Conservation (phyloP, 2,329 filamentous ascomycete species). For the Xylaria sp. region DNA sequence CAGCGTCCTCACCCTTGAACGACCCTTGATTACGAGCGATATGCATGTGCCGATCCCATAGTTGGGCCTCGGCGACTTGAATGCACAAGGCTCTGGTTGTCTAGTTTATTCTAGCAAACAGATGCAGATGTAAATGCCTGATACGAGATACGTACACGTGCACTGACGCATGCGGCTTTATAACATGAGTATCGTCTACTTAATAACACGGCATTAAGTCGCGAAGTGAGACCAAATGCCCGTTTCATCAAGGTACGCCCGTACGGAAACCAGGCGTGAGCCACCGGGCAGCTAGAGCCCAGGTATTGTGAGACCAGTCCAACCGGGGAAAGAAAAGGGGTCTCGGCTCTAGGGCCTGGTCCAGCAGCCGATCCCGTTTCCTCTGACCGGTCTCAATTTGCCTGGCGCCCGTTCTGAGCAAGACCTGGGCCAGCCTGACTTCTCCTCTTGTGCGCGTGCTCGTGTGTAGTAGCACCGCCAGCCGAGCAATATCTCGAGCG, state of each 20-base stretch:
- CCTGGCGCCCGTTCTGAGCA: slow-evolving; percentile 3
- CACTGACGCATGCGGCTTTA: slow-evolving; percentile 14
- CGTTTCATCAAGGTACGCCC: slow-evolving; percentile 21
- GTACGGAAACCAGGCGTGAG: slow-evolving; percentile 20
- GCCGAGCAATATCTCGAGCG: slow-evolving; percentile 6
- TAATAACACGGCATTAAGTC: slow-evolving; percentile 12
- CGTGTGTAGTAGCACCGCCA: neutral
- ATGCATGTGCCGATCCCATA: neutral
- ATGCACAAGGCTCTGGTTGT: neutral
- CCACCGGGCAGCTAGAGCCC: slow-evolving; percentile 11
- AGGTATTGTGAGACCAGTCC: slow-evolving; percentile 8
- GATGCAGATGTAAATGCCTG: neutral
- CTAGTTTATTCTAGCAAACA: neutral
- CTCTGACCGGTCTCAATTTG: slow-evolving; percentile 27
- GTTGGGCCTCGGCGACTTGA: neutral
- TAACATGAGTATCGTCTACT: slow-evolving; percentile 4
- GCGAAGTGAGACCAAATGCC: slow-evolving; percentile 15
- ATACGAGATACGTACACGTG: neutral
- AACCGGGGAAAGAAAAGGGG: slow-evolving; percentile 12
- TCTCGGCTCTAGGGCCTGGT: slow-evolving; percentile 25
- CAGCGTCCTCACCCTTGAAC: neutral
- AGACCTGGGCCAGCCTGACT: neutral
- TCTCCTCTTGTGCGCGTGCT: slow-evolving; percentile 1
- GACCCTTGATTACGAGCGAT: neutral
- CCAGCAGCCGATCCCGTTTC: slow-evolving; percentile 22